Percentiles rank a stretch among this genome's conserved stretches.
Conservation (phyloP, 148 eudicot genomes). For the Nyssa sinensis region DNA sequence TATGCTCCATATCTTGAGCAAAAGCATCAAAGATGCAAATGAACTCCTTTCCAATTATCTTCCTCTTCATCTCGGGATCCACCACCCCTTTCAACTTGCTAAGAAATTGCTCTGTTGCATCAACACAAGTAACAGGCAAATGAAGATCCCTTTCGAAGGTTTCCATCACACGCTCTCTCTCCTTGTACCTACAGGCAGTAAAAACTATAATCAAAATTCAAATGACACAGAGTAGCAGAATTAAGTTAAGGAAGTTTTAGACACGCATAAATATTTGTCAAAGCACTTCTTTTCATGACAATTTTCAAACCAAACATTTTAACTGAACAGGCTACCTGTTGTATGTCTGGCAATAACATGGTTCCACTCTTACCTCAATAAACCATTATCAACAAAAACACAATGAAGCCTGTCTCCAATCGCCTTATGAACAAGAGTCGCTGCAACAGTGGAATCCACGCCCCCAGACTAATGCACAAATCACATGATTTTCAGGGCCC, state of each 20-base stretch:
- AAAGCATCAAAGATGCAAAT: conserved; percentile 80
- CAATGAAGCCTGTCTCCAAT: conserved; percentile 96
- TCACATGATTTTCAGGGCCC: conserved; percentile 87
- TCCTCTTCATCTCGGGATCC: conserved; percentile 88
- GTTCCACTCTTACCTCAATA: conserved; percentile 61
- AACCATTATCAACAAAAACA: conserved; percentile 90
- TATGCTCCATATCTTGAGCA: conserved; percentile 70
- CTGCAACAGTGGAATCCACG: conserved; percentile 98
- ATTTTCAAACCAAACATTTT: background rate
- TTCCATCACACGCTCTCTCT: conserved; percentile 89
- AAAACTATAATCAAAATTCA: conserved; percentile 3
- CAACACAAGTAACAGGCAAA: conserved; percentile 84
- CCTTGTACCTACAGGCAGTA: conserved; percentile 62
- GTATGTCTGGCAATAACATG: background rate
- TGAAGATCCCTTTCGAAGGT: conserved; percentile 90
- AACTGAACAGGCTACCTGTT: background rate
- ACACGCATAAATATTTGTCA: too few species aligned
- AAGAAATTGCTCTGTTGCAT: conserved; percentile 81
- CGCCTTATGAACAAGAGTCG: conserved; percentile 94
- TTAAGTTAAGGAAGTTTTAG: background rate
- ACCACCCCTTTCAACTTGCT: conserved; percentile 78
- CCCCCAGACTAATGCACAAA: conserved; percentile 97
- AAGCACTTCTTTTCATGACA: conserved; percentile 1
- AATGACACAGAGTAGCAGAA: background rate
- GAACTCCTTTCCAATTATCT: conserved; percentile 93